These are phyloP conservation scores for Trichoderma koningiopsis DNA, from an alignment of 2,329 filamentous ascomycete genomes.

Conservation along the genomic window DNA sequence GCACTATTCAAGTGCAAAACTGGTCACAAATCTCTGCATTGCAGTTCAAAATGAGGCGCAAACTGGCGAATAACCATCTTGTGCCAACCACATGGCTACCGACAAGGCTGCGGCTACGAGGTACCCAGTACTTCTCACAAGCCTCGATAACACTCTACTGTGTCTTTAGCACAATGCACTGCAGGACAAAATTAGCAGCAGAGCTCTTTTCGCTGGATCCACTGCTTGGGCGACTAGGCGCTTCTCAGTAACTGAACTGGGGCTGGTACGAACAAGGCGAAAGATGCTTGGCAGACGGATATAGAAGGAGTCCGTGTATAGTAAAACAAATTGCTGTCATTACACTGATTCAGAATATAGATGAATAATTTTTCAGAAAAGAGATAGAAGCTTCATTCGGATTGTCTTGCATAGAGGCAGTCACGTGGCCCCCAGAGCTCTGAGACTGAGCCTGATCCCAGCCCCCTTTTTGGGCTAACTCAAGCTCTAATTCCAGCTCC, in stretches of 20 bases:
- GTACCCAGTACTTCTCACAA: not conserved
- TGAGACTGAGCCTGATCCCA: not conserved
- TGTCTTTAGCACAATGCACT: not conserved
- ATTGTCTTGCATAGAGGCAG: not conserved
- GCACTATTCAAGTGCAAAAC: rapidly evolving
- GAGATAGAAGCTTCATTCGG: not conserved
- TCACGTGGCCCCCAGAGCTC: slow-evolving; percentile 2
- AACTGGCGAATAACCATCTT: not conserved
- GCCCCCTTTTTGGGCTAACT: slow-evolving; percentile 9
- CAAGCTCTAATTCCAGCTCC: slow-evolving; percentile 26
- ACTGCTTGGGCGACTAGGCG: not conserved
- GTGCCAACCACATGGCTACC: not conserved
- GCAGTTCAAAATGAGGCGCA: not conserved
- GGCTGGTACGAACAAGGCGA: not conserved
- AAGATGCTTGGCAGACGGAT: not conserved
- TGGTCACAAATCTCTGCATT: not conserved
- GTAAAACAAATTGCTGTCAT: not conserved
- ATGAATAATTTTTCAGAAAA: not conserved
- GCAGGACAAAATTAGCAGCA: not conserved
- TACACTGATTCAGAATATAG: not conserved
- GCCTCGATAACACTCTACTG: not conserved
- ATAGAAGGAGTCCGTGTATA: too few species aligned
- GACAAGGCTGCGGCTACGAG: not conserved
- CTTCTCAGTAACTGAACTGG: not conserved
- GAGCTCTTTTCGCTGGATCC: not conserved